These are phyloP conservation scores for Leccinum olivaceopallidum DNA, from an alignment of 768 basidiomycete species.

Conservation along the genomic window DNA sequence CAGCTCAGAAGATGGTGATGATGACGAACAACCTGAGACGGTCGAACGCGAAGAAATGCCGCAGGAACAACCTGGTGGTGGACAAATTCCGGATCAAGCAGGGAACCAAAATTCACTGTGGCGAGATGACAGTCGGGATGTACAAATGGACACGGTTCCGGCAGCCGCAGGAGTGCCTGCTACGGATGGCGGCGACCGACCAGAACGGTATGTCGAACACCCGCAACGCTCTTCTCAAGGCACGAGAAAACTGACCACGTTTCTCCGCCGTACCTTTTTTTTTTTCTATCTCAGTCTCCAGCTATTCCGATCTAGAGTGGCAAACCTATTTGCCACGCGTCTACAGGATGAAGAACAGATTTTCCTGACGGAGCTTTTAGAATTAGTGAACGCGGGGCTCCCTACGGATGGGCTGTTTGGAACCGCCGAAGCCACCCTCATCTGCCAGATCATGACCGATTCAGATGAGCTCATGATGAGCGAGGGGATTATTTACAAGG, in stretches of 20 bases:
- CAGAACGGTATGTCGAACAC: slow-evolving; percentile 56
- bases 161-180: slow-evolving; percentile 36
- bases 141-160: slow-evolving; percentile 56
- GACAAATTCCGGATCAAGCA: slow-evolving; percentile 28
- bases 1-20: slow-evolving; percentile 43
- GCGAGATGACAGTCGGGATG: slow-evolving; percentile 68
- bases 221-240: slow-evolving; percentile 2
- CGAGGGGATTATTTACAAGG: slow-evolving; percentile 84
- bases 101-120: slow-evolving; percentile 58
- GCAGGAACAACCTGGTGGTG: slow-evolving; percentile 28
- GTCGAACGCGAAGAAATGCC: slow-evolving; percentile 55
- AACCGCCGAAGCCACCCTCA: slow-evolving; percentile 73
- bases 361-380: slow-evolving; percentile 66
- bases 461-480: slow-evolving; percentile 79
- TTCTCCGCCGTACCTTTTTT: not conserved
- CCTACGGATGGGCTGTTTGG: slow-evolving; percentile 71
- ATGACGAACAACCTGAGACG: slow-evolving; percentile 37
- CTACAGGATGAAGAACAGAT: slow-evolving; percentile 79
- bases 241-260: not conserved
- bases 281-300: slow-evolving; percentile 36
- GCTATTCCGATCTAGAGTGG: slow-evolving; percentile 79
- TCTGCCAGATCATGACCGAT: slow-evolving; percentile 75
- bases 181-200: slow-evolving; percentile 45
- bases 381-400: slow-evolving; percentile 77
- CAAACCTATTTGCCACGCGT: slow-evolving; percentile 63